Conservation (phyloP, 2,329 filamentous ascomycete genomes). For the Alternaria dauci region DNA sequence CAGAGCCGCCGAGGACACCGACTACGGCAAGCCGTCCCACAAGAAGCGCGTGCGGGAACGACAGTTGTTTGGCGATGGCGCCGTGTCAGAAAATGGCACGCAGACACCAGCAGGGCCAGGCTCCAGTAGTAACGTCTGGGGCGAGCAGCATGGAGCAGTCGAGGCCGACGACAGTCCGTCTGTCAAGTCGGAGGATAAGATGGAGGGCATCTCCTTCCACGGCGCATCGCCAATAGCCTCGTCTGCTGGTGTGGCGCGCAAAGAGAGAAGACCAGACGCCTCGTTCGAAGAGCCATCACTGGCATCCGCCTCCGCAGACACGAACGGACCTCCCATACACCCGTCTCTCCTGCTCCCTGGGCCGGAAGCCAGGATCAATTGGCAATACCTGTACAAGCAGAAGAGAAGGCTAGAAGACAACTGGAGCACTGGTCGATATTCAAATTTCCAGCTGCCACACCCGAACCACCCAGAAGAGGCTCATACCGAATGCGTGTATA, state of each 20-base stretch:
- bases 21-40: slow-evolving; percentile 59
- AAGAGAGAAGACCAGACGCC: slow-evolving; percentile 27
- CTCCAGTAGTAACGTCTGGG: slow-evolving; percentile 48
- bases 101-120: slow-evolving; percentile 32
- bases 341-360: slow-evolving; percentile 44
- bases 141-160: slow-evolving; percentile 57
- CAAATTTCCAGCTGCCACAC: slow-evolving; percentile 90
- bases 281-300: slow-evolving; percentile 17
- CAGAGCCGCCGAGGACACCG: slow-evolving; percentile 56
- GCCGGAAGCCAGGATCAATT: slow-evolving; percentile 75
- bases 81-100: slow-evolving; percentile 31
- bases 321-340: slow-evolving; percentile 34
- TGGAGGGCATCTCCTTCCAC: slow-evolving; percentile 51
- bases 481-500: slow-evolving; percentile 93
- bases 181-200: slow-evolving; percentile 42
- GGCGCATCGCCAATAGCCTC: slow-evolving; percentile 27
- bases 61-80: slow-evolving; percentile 53
- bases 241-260: slow-evolving; percentile 24
- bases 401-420: slow-evolving; percentile 85
- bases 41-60: slow-evolving; percentile 62
- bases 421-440: slow-evolving; percentile 83
- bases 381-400: slow-evolving; percentile 92
- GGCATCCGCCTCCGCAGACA: slow-evolving; percentile 9
- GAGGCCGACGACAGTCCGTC: slow-evolving; percentile 55
- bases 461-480: slow-evolving; percentile 81